These are phyloP conservation scores for Cicer arietinum DNA, from an alignment of 306 rosid species.

Conservation along the genomic window DNA sequence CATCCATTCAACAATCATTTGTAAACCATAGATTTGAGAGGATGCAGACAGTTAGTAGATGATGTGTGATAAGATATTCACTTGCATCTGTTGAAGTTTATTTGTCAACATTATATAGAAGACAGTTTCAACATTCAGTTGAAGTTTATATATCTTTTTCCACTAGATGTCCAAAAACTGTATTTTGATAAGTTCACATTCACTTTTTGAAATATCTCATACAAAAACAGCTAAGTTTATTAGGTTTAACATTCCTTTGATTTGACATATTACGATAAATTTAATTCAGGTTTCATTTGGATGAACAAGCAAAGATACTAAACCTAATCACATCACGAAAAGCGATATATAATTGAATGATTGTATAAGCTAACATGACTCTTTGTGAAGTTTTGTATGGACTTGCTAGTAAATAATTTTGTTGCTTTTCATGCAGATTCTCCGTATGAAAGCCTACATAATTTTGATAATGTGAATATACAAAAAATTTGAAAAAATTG, in stretches of 20 bases:
- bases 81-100: constrained; percentile 37
- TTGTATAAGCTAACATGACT: neutral
- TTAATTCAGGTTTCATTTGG: neutral
- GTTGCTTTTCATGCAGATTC: constrained; percentile 31
- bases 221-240: neutral
- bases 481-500: neutral
- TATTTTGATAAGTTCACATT: neutral
- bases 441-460: constrained; percentile 28
- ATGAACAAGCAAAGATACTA: neutral
- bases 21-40: constrained; percentile 3
- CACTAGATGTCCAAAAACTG: neutral
- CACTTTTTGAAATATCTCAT: neutral
- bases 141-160: neutral
- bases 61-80: constrained; percentile 32
- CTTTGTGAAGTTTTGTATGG: neutral
- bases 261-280: neutral
- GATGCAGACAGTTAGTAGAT: constrained; percentile 23
- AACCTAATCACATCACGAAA: neutral
- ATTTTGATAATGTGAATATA: constrained; percentile 31
- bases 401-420: constrained; percentile 6
- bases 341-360: neutral
- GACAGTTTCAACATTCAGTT: constrained; percentile 13
- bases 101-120: constrained; percentile 13
- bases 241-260: neutral
- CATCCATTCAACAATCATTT: constrained; percentile 28